phyloP scores from a whole-genome alignment of 2,329 filamentous ascomycete species.

The Geoglossum cookeanum region DNA sequence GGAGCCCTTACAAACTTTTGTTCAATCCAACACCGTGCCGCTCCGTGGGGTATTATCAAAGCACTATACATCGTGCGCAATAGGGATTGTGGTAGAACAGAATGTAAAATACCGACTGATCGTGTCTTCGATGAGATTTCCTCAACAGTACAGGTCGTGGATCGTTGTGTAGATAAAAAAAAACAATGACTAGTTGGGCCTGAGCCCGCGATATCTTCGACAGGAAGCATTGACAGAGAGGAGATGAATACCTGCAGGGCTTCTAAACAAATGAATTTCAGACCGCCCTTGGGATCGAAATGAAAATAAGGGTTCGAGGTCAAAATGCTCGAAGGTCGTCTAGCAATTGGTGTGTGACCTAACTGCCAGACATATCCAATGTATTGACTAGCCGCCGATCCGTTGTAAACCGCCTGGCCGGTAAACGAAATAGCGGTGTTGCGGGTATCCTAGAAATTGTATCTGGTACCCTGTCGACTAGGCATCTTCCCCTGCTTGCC shows the following conservation, averaged over 20 bases:
- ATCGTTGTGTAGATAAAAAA: background rate
- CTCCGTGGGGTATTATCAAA: background rate
- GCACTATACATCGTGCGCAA: background rate
- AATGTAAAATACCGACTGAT: background rate
- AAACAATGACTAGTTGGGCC: background rate
- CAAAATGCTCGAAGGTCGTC: background rate
- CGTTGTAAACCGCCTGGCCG: background rate
- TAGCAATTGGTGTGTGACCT: background rate
- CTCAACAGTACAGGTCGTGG: background rate
- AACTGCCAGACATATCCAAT: background rate
- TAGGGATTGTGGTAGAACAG: background rate
- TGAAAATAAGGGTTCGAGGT: background rate
- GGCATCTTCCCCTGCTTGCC: constrained; percentile 30
- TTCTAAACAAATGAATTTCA: background rate
- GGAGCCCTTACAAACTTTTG: background rate
- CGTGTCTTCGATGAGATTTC: background rate
- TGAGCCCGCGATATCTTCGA: background rate
- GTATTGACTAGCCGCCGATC: background rate
- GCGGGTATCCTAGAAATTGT: constrained; percentile 21
- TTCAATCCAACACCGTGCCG: background rate
- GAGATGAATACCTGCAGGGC: background rate
- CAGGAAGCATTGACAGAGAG: background rate
- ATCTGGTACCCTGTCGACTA: constrained; percentile 30
- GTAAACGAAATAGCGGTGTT: too few species aligned
- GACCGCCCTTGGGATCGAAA: background rate